Percentiles rank a stretch among this genome's conserved stretches.
These are phyloP conservation scores for Pseudocercospora cruenta DNA, from an alignment of 2,329 filamentous ascomycete species.

Conservation along the genomic window DNA sequence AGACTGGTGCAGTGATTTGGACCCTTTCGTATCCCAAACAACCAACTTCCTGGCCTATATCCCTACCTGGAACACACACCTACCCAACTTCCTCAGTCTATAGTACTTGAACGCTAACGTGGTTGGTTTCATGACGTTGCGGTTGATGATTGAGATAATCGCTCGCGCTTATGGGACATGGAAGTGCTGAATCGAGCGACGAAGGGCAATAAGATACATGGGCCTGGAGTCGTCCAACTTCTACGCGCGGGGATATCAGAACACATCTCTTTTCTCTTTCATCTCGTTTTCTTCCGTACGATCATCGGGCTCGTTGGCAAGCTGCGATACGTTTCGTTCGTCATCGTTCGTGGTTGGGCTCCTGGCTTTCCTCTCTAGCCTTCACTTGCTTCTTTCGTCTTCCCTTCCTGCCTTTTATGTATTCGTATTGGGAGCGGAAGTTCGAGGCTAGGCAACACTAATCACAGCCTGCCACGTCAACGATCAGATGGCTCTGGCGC, in stretches of 20 bases:
- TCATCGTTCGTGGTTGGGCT: constrained; percentile 4
- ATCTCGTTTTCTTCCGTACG: neutral
- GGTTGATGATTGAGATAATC: neutral
- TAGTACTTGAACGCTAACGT: neutral
- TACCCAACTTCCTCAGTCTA: neutral
- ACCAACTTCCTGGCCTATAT: neutral
- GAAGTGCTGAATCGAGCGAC: neutral
- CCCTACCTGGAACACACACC: neutral
- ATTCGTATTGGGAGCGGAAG: neutral
- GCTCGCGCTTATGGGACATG: neutral
- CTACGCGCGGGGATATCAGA: neutral
- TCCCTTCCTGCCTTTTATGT: neutral
- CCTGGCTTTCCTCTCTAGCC: neutral
- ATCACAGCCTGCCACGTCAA: neutral
- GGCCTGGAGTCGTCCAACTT: neutral
- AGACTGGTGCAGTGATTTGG: neutral
- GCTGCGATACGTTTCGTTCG: neutral
- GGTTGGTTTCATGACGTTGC: neutral
- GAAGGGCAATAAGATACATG: neutral
- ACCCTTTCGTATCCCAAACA: neutral
- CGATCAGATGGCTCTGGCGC: constrained; percentile 3
- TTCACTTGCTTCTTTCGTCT: neutral
- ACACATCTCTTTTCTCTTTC: neutral
- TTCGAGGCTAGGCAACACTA: neutral
- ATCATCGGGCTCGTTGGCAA: constrained; percentile 4